Evolutionary conservation across 2,329 filamentous ascomycete species (phyloP).

Genomic region (Aschersonia sp.): DNA sequence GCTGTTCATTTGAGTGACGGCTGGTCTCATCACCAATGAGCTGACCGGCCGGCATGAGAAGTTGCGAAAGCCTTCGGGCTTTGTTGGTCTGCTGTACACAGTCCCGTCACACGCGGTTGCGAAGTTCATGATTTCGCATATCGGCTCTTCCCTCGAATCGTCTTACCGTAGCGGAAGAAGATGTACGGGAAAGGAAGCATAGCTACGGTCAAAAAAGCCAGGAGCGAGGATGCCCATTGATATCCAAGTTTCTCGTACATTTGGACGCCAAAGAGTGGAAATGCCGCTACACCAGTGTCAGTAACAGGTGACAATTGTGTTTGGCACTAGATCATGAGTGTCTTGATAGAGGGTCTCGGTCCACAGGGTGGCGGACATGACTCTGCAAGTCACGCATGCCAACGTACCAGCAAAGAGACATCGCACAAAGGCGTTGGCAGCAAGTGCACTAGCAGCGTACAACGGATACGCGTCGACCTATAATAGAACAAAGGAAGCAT

Average conservation of each 20-base stretch:
- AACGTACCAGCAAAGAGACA: slow-evolving; percentile 55
- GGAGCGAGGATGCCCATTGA: slow-evolving; percentile 51
- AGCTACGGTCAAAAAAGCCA: slow-evolving; percentile 44
- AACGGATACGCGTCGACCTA: slow-evolving; percentile 61
- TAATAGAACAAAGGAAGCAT: not conserved
- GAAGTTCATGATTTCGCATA: slow-evolving; percentile 25
- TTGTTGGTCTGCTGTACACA: not conserved
- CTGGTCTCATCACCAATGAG: too few relatives aligned
- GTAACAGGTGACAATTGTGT: not conserved
- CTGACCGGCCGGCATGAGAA: too few relatives aligned
- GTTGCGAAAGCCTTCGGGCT: too few relatives aligned
- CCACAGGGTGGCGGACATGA: not conserved
- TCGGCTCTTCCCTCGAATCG: slow-evolving; percentile 36
- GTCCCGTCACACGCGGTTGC: not conserved
- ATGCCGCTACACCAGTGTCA: slow-evolving; percentile 37
- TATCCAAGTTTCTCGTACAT: slow-evolving; percentile 58
- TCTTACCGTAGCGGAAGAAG: slow-evolving; percentile 47
- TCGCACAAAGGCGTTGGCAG: slow-evolving; percentile 69
- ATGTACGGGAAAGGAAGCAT: slow-evolving; percentile 52
- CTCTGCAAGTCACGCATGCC: not conserved
- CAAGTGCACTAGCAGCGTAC: slow-evolving; percentile 64
- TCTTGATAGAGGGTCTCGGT: not conserved
- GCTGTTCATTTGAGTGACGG: too few relatives aligned
- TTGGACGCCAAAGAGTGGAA: slow-evolving; percentile 60
- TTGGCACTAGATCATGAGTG: too few relatives aligned